Conservation (phyloP, 2,329 filamentous ascomycete species). For the Aphanocladium album region DNA sequence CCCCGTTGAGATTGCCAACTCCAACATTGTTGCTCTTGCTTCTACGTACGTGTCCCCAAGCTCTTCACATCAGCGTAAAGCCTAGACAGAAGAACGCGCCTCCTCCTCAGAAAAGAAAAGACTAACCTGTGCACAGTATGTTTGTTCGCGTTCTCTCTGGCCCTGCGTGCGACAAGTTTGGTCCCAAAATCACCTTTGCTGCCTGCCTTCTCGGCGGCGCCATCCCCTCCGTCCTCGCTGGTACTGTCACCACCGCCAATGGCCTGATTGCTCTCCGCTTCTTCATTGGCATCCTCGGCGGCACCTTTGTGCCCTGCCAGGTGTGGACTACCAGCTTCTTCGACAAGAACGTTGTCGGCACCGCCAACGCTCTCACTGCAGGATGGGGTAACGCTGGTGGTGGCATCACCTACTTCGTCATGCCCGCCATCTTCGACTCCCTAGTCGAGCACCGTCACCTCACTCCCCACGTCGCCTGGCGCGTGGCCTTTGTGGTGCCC, state of each 20-base stretch:
- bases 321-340: constrained; percentile 93
- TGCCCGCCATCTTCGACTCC: constrained; percentile 84
- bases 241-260: constrained; percentile 58
- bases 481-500: constrained; percentile 78
- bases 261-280: constrained; percentile 69
- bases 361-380: constrained; percentile 77
- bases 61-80: not conserved
- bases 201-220: constrained; percentile 67
- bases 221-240: constrained; percentile 76
- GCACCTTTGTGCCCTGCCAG: constrained; percentile 80
- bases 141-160: constrained; percentile 74
- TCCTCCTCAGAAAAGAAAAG: not conserved
- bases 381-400: constrained; percentile 86
- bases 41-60: constrained; percentile 38
- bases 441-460: constrained; percentile 58
- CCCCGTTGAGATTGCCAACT: constrained; percentile 71
- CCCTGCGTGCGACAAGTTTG: constrained; percentile 79
- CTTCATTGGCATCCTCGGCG: constrained; percentile 75
- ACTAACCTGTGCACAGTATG: constrained; percentile 29
- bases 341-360: constrained; percentile 90
- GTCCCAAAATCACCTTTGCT: constrained; percentile 74
- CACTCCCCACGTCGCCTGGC: constrained; percentile 67
- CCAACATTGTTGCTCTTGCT: constrained; percentile 77
- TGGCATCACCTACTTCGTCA: constrained; percentile 88
- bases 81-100: not conserved